These are phyloP conservation scores for Taxawa tesnikishii DNA, from an alignment of 2,329 filamentous ascomycete species.

Conservation along the genomic window DNA sequence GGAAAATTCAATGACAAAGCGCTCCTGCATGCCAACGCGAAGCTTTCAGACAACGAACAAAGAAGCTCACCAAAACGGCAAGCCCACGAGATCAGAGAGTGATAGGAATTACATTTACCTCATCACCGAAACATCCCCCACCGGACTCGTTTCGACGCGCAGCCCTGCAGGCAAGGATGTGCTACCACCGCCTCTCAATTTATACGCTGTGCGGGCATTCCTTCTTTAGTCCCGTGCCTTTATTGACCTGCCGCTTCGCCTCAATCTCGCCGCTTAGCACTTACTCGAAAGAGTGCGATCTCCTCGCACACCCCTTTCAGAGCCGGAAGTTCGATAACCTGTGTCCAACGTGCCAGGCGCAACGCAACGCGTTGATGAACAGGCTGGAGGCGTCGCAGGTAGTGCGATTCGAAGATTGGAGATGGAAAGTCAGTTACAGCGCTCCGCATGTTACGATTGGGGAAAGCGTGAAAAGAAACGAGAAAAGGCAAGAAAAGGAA, in stretches of 20 bases:
- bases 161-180: too few relatives aligned
- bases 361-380: constrained; percentile 15
- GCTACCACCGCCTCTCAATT: constrained; percentile 29
- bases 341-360: constrained; percentile 19
- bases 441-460: constrained; percentile 16
- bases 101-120: too few relatives aligned
- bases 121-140: too few relatives aligned
- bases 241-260: constrained; percentile 21
- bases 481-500: constrained; percentile 6
- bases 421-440: constrained; percentile 28
- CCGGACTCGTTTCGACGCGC: too few relatives aligned
- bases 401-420: constrained; percentile 25
- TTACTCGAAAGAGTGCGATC: constrained; percentile 15
- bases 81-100: not conserved
- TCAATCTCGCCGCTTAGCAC: constrained; percentile 11
- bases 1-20: too few relatives aligned
- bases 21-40: not conserved
- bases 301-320: constrained; percentile 23
- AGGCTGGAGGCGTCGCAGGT: constrained; percentile 14
- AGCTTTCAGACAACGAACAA: not conserved
- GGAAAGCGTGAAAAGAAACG: constrained; percentile 17
- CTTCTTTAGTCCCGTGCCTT: constrained; percentile 18
- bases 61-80: not conserved
- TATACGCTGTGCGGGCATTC: constrained; percentile 31
- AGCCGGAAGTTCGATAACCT: constrained; percentile 19